A percentile compares a stretch with the other conserved stretches of the same genome.
phyloP scores from a whole-genome alignment of 805 yeast species.

The Lachancea sp. region DNA sequence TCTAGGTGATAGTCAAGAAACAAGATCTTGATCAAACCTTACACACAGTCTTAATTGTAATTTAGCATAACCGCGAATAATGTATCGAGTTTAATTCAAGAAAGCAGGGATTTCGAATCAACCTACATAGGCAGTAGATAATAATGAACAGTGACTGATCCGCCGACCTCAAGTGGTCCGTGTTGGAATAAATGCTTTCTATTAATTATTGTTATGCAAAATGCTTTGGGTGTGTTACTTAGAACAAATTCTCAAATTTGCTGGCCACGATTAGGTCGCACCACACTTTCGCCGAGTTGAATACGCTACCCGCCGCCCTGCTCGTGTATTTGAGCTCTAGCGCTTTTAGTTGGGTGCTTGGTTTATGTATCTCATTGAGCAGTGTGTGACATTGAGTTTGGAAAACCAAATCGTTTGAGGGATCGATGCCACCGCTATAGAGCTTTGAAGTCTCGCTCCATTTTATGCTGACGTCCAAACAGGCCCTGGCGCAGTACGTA shows the following conservation, averaged over 20 bases:
- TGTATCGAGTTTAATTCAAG: conserved; percentile 4
- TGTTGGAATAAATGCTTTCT: conserved; percentile 3
- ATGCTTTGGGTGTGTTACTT: neutral
- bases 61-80: conserved; percentile 7
- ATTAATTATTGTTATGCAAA: conserved; percentile 2
- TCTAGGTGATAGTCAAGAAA: neutral
- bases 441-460: conserved; percentile 25
- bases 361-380: conserved; percentile 24
- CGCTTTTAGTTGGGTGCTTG: conserved; percentile 27
- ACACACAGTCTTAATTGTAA: conserved; percentile 3
- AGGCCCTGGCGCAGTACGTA: conserved; percentile 73
- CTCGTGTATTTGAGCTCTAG: conserved; percentile 21
- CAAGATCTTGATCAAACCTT: neutral
- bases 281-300: conserved; percentile 14
- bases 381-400: conserved; percentile 21
- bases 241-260: conserved; percentile 2
- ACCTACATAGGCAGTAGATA: neutral
- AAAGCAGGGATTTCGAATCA: conserved; percentile 1
- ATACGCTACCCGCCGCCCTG: conserved; percentile 2
- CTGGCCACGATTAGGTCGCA: conserved; percentile 8
- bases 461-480: conserved; percentile 40
- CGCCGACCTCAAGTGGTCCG: too few relatives aligned
- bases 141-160: neutral
- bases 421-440: conserved; percentile 26
- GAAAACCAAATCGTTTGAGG: conserved; percentile 17